Base-by-base conservation (phyloP, 495 filamentous ascomycete genomes). In the Daldinia grandis region DNA sequence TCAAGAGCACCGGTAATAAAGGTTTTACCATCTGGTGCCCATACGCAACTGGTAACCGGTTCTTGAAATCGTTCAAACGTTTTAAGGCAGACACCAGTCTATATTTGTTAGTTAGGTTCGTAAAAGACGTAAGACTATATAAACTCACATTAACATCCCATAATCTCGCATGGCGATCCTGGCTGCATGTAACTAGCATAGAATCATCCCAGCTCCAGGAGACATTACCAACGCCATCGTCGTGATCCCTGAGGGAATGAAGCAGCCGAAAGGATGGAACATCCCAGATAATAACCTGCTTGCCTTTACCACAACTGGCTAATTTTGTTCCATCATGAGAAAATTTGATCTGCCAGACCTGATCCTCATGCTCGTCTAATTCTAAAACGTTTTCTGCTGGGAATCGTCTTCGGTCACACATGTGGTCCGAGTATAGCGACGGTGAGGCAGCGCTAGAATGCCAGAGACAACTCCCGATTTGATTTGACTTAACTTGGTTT, bases 151-250 rank as follows among this genome's bases (percentile, higher is more conserved):
- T 84, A 9, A 86, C 83, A 78, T 93, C 88, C 93, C 93, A 98
- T 64, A 98, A 78, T 64, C 89, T 87, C 7, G 93, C 93, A 63
- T 85, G 87, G 14, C 82, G 86, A 75, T 96, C 93, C 73, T 87
- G 84, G 6, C 89, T 89, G 75, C 94, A 97, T 17, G 89, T 94
- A 33, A 97, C 88, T 3, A 99, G 80, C 74, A 91, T 92, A 0
- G 86, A 84, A 77, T 96, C 92, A 81, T 98, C 93, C 5, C 94
- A 94, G 78, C 93, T 97, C 95, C 95, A 99, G 4, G 91, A 83
- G 3, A 95, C 78, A 70, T 93, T 91, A 44, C 89, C 87, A 38
- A 98, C 89, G 7, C 89, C 87, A 3, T 83, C 81, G 2, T 85
- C 82, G 72, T 94, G 91, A 5, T 90, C 89, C 8, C 78, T 79